Conservation (phyloP, 805 yeast species). For the Maudiozyma saulgeensis region DNA sequence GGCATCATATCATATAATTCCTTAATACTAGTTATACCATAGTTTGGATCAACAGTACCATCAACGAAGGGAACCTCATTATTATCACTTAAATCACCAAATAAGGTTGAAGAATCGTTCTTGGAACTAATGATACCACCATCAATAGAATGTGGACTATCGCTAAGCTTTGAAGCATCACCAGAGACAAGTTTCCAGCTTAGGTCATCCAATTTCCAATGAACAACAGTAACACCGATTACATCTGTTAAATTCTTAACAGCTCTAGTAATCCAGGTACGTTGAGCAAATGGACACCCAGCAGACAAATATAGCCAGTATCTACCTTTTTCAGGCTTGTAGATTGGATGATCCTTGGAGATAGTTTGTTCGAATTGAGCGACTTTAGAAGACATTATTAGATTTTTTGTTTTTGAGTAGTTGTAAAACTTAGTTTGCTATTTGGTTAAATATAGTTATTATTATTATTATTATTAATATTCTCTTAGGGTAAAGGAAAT, state of each 20-base stretch:
- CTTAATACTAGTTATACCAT: conserved; percentile 49
- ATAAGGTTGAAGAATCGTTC: conserved; percentile 7
- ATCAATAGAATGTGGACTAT: conserved; percentile 8
- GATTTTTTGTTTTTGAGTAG: too few relatives aligned
- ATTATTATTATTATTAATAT: background rate
- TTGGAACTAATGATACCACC: conserved; percentile 13
- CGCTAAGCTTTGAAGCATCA: conserved; percentile 4
- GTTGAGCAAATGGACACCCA: conserved; percentile 94
- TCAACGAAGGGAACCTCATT: conserved; percentile 17
- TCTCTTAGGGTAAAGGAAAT: too few relatives aligned
- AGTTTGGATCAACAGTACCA: conserved; percentile 48
- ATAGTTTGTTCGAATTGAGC: background rate
- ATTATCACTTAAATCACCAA: conserved; percentile 10
- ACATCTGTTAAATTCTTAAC: conserved; percentile 61
- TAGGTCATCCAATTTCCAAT: conserved; percentile 78
- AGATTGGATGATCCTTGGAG: conserved; percentile 38
- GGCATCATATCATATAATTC: conserved; percentile 63
- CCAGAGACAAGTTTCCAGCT: conserved; percentile 58
- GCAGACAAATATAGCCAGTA: conserved; percentile 81
- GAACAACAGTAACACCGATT: conserved; percentile 67
- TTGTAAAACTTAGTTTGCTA: background rate
- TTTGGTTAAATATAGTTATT: background rate
- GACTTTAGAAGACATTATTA: too few relatives aligned
- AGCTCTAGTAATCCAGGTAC: conserved; percentile 61
- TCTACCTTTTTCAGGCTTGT: conserved; percentile 68